Evolutionary conservation across 345 rosid genomes (phyloP).

Genomic region (Pugionium dolabratum): DNA sequence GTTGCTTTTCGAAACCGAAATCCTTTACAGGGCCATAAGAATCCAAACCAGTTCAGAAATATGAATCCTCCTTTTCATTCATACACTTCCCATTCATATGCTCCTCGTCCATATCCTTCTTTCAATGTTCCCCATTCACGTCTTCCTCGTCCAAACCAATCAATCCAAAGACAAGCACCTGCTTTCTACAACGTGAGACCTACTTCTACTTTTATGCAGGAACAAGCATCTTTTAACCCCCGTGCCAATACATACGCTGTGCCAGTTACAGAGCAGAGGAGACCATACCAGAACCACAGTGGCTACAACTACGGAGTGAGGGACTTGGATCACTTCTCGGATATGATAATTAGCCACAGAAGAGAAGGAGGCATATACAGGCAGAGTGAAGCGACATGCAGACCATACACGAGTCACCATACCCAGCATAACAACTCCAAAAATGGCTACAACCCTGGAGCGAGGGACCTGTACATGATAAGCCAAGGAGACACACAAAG

Average conservation of each 20-base stretch:
- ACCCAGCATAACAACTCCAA: constrained; percentile 17
- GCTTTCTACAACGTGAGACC: constrained; percentile 37
- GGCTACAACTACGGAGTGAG: constrained; percentile 35
- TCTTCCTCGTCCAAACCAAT: constrained; percentile 26
- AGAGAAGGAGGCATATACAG: constrained; percentile 19
- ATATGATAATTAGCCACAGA: constrained; percentile 30
- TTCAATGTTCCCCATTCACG: background rate
- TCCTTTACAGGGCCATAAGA: constrained; percentile 35
- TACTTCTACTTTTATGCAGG: constrained; percentile 36
- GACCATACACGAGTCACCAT: constrained; percentile 25
- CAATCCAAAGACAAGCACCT: constrained; percentile 24
- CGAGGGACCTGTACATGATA: constrained; percentile 17
- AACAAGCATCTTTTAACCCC: constrained; percentile 37
- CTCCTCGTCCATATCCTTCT: background rate
- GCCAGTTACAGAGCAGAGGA: constrained; percentile 34
- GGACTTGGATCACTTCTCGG: constrained; percentile 34
- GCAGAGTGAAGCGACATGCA: constrained; percentile 18
- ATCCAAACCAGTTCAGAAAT: constrained; percentile 29
- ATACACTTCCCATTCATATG: constrained; percentile 27
- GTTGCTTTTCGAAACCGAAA: constrained; percentile 29
- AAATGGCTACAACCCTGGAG: constrained; percentile 29
- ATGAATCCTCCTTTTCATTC: constrained; percentile 32
- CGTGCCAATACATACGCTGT: constrained; percentile 14
- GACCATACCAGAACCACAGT: constrained; percentile 34
- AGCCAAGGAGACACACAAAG: constrained; percentile 21